Conservation (phyloP, 352 stramenopile species). For the Phytophthora fragariae region DNA sequence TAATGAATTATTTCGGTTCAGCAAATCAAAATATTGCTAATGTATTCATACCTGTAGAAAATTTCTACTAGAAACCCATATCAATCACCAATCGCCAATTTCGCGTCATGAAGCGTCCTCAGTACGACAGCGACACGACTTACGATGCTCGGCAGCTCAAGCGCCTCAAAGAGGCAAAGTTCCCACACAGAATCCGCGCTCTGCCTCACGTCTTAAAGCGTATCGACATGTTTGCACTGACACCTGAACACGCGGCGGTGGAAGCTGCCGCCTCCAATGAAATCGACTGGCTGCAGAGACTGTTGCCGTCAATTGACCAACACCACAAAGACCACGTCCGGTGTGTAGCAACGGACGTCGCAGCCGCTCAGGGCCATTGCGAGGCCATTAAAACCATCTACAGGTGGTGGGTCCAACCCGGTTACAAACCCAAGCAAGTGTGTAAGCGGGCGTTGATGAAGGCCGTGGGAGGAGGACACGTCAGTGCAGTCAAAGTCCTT, state of each 20-base stretch:
- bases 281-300: conserved; percentile 1
- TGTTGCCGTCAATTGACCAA: neutral
- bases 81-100: no score
- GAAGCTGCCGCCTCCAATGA: conserved; percentile 9
- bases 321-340: conserved; percentile 4
- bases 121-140: neutral
- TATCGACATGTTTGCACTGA: neutral
- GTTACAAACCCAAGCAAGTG: neutral
- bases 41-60: neutral
- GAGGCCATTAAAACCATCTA: conserved; percentile 3
- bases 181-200: neutral
- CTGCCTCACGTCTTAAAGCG: conserved; percentile 4
- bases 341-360: neutral
- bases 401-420: conserved; percentile 5
- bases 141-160: neutral
- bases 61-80: no score
- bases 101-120: conserved; percentile 3
- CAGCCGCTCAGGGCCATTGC: neutral
- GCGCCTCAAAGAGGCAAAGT: neutral
- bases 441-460: conserved; percentile 1
- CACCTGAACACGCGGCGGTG: neutral
- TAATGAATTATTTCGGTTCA: neutral
- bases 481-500: neutral
- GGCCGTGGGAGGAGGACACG: neutral
- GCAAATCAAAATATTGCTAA: neutral